These are phyloP conservation scores for Boletus fagicola DNA, from an alignment of 768 basidiomycete species.

Conservation along the genomic window DNA sequence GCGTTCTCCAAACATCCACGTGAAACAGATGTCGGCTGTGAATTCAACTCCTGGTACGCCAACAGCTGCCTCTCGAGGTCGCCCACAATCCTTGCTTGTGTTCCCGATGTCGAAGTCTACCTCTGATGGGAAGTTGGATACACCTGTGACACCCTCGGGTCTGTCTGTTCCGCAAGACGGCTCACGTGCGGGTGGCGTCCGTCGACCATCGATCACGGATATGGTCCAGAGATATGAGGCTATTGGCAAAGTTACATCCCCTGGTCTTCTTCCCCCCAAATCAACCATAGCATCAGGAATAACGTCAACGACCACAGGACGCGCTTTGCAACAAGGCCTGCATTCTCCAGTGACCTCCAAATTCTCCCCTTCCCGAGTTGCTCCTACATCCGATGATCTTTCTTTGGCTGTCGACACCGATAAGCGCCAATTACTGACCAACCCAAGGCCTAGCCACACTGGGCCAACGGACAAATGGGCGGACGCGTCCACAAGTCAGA, in stretches of 20 bases:
- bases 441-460: slow-evolving; percentile 13
- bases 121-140: slow-evolving; percentile 40
- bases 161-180: slow-evolving; percentile 50
- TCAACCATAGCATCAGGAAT: slow-evolving; percentile 18
- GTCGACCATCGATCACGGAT: slow-evolving; percentile 79
- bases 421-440: slow-evolving; percentile 19
- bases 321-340: slow-evolving; percentile 18
- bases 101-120: slow-evolving; percentile 49
- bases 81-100: slow-evolving; percentile 82
- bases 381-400: slow-evolving; percentile 9
- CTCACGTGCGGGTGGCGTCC: slow-evolving; percentile 37
- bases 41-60: slow-evolving; percentile 23
- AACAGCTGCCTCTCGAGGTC: slow-evolving; percentile 45
- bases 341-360: slow-evolving; percentile 27
- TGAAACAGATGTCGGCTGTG: slow-evolving; percentile 31
- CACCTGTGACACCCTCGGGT: slow-evolving; percentile 33
- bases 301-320: slow-evolving; percentile 18
- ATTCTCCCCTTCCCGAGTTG: slow-evolving; percentile 23
- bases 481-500: slow-evolving; percentile 16
- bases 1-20: slow-evolving; percentile 28
- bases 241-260: slow-evolving; percentile 40
- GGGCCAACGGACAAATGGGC: slow-evolving; percentile 19
- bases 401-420: slow-evolving; percentile 15
- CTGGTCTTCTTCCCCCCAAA: slow-evolving; percentile 35
- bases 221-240: slow-evolving; percentile 84